Base-by-base conservation (phyloP, 2,329 filamentous ascomycete species). In the Cercospora nicotianae region DNA sequence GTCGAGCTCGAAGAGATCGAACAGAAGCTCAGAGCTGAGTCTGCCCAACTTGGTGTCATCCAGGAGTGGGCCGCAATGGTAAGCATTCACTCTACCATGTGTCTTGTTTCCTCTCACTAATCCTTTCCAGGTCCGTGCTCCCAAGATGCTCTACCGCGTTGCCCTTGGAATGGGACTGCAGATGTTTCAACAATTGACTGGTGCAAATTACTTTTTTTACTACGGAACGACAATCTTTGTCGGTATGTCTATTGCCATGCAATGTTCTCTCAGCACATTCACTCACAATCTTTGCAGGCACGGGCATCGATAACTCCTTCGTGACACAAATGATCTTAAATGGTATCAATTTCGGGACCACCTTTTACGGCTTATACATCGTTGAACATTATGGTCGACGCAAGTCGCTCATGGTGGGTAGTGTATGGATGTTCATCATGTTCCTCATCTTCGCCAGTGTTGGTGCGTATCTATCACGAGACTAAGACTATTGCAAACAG, bases 121-220 rank as follows among this genome's bases (percentile, higher is more conserved):
- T 20, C 23, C 28, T 23, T 18, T 9, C 86, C 87, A 73, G 82
- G 8, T 93, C 68, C 84, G 85, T 67, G 82, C 84, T 69, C 89
- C 89, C 72, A 88, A 87, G 71, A 93, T 91, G 84, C 71, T 86
- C 4, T 87, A 90, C 77, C 85, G 89, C 31, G 89, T 87, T 0
- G 48, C 87, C 0, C 82, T 91, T 0, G 89, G 89, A 42, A 84
- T 91, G 48, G 76, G 82, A 4, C 83, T 91, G 1, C 87, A 90
- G 53, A 71, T 78, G 85, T 87, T 62, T 84, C 69, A 70, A 18
- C 68, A 70, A 36, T 30, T 68, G 3, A 68, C 66, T 26, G 62
- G 81, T 89, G 90, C 78, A 9, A 63, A 60, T 23, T 82, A 82
- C 74, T 67, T 60, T 55, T 67, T 67, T 36, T 67, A 67, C 48